Evolutionary conservation across 331 rosid species (phyloP).

Genomic region (Stylosanthes scabra): DNA sequence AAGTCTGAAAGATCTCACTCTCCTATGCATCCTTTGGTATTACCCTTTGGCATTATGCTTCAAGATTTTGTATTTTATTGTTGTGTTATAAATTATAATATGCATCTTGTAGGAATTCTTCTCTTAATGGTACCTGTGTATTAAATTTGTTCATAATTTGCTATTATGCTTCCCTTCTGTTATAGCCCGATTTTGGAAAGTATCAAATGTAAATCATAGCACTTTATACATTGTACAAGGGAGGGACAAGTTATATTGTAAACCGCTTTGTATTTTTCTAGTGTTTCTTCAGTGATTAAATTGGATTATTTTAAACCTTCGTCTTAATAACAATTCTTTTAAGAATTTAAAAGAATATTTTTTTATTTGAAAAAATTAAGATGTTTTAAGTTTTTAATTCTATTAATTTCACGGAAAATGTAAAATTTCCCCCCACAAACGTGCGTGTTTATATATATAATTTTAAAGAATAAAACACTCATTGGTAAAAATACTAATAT

Average conservation of each 20-base stretch:
- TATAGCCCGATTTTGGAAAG: conserved; percentile 25
- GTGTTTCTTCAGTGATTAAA: background rate
- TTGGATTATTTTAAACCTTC: background rate
- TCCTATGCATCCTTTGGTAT: conserved; percentile 29
- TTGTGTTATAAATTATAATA: conserved; percentile 4
- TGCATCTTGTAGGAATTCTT: conserved; percentile 37
- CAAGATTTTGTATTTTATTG: conserved; percentile 28
- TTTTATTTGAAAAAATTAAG: no score
- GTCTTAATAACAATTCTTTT: background rate
- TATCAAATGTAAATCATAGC: conserved; percentile 28
- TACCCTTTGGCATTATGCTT: conserved; percentile 26
- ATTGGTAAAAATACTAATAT: background rate
- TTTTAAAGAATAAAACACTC: no score
- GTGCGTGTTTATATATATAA: no score
- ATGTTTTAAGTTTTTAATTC: no score
- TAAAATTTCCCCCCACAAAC: no score
- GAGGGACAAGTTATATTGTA: background rate
- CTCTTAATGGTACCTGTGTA: conserved; percentile 18
- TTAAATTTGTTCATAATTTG: background rate
- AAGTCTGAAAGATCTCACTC: background rate
- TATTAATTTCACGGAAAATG: no score
- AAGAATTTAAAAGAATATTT: no score
- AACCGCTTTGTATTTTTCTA: conserved; percentile 17
- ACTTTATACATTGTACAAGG: background rate
- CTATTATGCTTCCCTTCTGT: conserved; percentile 16